A percentile compares a stretch with the other conserved stretches of the same genome.
phyloP scores from a whole-genome alignment of 1,139 yeast genomes.

The Debaryomycetaceae sp. region DNA sequence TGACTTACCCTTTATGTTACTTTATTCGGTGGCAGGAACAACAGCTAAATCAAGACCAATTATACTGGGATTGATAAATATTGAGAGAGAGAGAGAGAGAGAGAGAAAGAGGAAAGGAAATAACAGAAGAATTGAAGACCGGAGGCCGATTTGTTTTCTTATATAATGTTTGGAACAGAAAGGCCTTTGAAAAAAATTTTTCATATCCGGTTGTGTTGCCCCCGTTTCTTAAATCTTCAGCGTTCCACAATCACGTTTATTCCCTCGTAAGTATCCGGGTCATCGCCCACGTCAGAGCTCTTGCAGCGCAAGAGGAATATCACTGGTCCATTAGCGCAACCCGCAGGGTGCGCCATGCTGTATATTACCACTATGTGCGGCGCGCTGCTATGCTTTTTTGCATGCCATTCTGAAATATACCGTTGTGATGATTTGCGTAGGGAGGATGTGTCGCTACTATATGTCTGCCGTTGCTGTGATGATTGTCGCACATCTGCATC shows the following conservation, averaged over 20 bases:
- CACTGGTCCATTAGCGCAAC: neutral
- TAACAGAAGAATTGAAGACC: neutral
- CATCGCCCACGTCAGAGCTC: neutral
- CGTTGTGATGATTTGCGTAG: no score
- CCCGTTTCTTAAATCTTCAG: neutral
- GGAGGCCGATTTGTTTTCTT: conserved; percentile 1
- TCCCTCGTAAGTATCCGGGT: neutral
- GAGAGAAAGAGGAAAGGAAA: conserved; percentile 14
- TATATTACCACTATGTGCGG: neutral
- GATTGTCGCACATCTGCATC: no score
- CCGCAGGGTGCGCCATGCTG: neutral
- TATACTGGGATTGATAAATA: conserved; percentile 21
- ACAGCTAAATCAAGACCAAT: conserved; percentile 12
- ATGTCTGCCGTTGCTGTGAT: no score
- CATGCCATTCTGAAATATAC: neutral
- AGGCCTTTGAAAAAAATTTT: conserved; percentile 3
- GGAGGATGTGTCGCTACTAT: no score
- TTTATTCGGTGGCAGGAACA: conserved; percentile 3
- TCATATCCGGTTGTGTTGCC: neutral
- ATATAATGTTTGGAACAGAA: conserved; percentile 3
- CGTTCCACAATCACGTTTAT: neutral
- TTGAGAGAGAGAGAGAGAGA: conserved; percentile 22
- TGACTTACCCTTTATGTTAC: conserved; percentile 8
- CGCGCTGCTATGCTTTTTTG: neutral
- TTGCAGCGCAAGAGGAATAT: neutral